Evolutionary conservation across 2,329 filamentous ascomycete genomes (phyloP), one percentile per base, ranked within the genome.

Genomic region (Colletotrichum spaethianum): DNA sequence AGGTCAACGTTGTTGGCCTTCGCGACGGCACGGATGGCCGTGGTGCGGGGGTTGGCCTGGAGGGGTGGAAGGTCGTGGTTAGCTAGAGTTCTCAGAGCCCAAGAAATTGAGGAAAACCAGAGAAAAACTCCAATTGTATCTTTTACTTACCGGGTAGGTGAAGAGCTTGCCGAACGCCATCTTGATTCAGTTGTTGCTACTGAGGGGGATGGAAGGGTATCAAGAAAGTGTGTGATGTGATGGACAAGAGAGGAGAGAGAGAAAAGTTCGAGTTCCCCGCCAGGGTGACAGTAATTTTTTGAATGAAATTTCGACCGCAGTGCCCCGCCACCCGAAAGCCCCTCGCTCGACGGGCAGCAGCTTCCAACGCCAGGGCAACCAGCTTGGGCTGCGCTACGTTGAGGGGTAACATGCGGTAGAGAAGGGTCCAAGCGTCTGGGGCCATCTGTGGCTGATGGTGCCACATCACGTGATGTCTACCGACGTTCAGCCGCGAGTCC

Each of bases 131-230:
- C 46, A 74, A 65, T 66, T 67, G 40, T 4, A 31, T 40, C 8
- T 23, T 74, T 57, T 67, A 73, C 84, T 79, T 92, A 97, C 96
- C 87, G 90, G 83, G 85, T 90, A 91, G 83, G 93, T 93, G 91
- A 96, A 98, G 82, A 99, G 91, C 90, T 97, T 99, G 88, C 96
- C 96, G 91, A 99, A 98, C 83, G 94, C 90, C 93, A 97, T 97
- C 85, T 90, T 94, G 88, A 83, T 81, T 82, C 79, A 77, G 75
- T 75, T 73, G 60, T 77, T 67, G 70, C 64, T 66, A 75, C 73
- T 75, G 73, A 73, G 75, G 68, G 68, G 67, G 75, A 72, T 76
- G 75, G 76, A 76, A 72, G 73, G 73, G 70, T 74, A 72, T 72
- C 70, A 72, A 72, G 67, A 70, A 74, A 76, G 68, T 68, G 66